Percentiles rank a stretch among this genome's conserved stretches.
These are phyloP conservation scores for Paxillus rubicundulus DNA, from an alignment of 768 basidiomycete species.

Conservation along the genomic window DNA sequence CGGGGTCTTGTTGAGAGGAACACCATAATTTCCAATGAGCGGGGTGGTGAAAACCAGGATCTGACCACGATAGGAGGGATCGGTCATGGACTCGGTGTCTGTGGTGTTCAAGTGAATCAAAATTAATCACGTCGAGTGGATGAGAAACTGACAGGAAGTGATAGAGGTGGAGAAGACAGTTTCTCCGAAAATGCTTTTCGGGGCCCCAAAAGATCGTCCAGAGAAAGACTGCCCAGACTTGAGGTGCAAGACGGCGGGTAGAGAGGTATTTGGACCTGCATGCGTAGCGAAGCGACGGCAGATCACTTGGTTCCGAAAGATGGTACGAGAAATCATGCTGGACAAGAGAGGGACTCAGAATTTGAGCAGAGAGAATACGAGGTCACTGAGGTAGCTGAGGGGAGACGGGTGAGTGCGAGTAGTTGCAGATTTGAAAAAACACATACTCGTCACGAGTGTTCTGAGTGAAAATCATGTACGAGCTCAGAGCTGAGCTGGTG, in stretches of 20 bases:
- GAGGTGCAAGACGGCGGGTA: slow-evolving; percentile 86
- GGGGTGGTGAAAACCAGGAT: slow-evolving; percentile 99
- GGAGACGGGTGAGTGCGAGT: slow-evolving; percentile 20
- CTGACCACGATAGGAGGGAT: slow-evolving; percentile 97
- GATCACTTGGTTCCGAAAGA: slow-evolving; percentile 48
- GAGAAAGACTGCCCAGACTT: slow-evolving; percentile 92
- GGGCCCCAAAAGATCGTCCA: slow-evolving; percentile 87
- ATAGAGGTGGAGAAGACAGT: slow-evolving; percentile 99
- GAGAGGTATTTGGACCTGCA: slow-evolving; percentile 41
- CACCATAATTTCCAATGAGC: slow-evolving; percentile 98
- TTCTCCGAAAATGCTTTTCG: slow-evolving; percentile 87
- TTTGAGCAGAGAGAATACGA: slow-evolving; percentile 74
- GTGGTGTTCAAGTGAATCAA: slow-evolving; percentile 11
- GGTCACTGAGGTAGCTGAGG: slow-evolving; percentile 82
- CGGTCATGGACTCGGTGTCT: slow-evolving; percentile 99
- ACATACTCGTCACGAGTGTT: slow-evolving; percentile 87
- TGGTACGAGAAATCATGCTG: slow-evolving; percentile 58
- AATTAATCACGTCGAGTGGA: slow-evolving; percentile 4
- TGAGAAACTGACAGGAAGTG: slow-evolving; percentile 76
- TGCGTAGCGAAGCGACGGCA: slow-evolving; percentile 69
- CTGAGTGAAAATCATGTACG: slow-evolving; percentile 80
- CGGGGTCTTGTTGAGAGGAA: slow-evolving; percentile 77
- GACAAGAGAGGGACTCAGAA: slow-evolving; percentile 26
- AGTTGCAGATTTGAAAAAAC: background rate
- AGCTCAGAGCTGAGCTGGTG: slow-evolving; percentile 25